Evolutionary conservation across 108 stramenopile species (phyloP).

Genomic region (Fragilaria crotonensis): DNA sequence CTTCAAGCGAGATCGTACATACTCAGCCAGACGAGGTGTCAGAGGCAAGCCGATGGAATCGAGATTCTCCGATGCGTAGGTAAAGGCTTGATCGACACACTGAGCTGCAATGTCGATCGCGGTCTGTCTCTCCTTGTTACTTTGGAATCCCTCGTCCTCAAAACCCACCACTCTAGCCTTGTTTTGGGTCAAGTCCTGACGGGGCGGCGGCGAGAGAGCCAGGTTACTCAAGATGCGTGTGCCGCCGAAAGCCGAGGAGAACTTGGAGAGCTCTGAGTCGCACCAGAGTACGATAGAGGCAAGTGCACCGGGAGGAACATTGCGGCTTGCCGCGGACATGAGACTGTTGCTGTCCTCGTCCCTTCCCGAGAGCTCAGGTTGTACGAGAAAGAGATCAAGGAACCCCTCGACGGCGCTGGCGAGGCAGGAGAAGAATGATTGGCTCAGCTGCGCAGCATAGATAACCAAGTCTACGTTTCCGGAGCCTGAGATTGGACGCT

Average conservation of each 20-base stretch:
- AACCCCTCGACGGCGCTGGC: slow-evolving; percentile 76
- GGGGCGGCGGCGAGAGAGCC: slow-evolving; percentile 60
- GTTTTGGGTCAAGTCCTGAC: neutral
- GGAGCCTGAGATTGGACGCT: slow-evolving; percentile 62
- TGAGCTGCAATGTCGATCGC: slow-evolving; percentile 78
- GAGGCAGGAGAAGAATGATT: slow-evolving; percentile 78
- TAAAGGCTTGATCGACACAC: slow-evolving; percentile 80
- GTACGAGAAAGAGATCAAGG: slow-evolving; percentile 54
- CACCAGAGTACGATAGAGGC: slow-evolving; percentile 80
- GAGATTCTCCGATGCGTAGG: slow-evolving; percentile 69
- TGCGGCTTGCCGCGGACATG: slow-evolving; percentile 28
- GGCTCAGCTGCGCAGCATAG: slow-evolving; percentile 79
- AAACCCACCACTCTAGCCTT: slow-evolving; percentile 16
- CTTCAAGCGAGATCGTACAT: slow-evolving; percentile 62
- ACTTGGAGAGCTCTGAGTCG: slow-evolving; percentile 75
- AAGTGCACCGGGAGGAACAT: slow-evolving; percentile 66
- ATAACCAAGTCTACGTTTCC: slow-evolving; percentile 72
- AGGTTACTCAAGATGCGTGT: slow-evolving; percentile 63
- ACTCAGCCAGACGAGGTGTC: slow-evolving; percentile 70
- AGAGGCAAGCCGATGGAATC: slow-evolving; percentile 79
- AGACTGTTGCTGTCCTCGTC: slow-evolving; percentile 26
- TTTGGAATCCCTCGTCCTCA: slow-evolving; percentile 4
- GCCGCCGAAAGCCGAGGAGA: slow-evolving; percentile 76
- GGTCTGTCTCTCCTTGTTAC: slow-evolving; percentile 30
- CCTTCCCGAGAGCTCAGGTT: slow-evolving; percentile 14